Evolutionary conservation across 1,284 basidiomycete species (phyloP).

Genomic region (Rhodotorula sp.): DNA sequence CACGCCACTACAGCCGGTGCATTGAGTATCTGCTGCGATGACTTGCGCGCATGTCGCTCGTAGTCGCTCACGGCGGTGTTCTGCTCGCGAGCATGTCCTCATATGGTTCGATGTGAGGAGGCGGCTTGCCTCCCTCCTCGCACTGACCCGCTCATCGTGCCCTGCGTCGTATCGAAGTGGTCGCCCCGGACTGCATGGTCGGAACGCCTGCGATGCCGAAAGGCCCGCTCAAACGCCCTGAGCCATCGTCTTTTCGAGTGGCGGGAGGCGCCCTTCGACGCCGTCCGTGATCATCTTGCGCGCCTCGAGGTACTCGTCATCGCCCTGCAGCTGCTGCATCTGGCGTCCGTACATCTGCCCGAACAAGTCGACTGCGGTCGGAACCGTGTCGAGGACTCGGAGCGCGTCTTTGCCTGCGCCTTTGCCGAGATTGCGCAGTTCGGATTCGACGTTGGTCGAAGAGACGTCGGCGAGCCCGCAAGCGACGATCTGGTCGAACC

Average conservation of each 20-base stretch:
- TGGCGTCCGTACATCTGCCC: slow-evolving; percentile 47
- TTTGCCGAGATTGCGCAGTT: slow-evolving; percentile 12
- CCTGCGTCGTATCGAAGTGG: too few relatives aligned
- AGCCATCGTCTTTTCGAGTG: slow-evolving; percentile 14
- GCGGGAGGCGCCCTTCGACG: slow-evolving; percentile 21
- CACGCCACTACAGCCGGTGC: too few relatives aligned
- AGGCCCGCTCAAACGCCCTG: slow-evolving; percentile 9
- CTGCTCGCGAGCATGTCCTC: too few relatives aligned
- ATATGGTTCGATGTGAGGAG: too few relatives aligned
- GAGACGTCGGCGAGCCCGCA: slow-evolving; percentile 83
- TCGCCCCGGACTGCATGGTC: neutral
- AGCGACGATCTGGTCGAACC: slow-evolving; percentile 86
- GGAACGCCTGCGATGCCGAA: neutral
- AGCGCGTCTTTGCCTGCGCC: slow-evolving; percentile 15
- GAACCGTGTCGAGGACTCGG: slow-evolving; percentile 35
- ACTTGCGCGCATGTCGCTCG: too few relatives aligned
- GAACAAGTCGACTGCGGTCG: slow-evolving; percentile 41
- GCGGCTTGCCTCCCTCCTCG: too few relatives aligned
- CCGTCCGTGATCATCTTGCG: slow-evolving; percentile 27
- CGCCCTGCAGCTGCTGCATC: slow-evolving; percentile 43
- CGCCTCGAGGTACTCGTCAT: slow-evolving; percentile 40
- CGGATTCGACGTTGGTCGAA: slow-evolving; percentile 28
- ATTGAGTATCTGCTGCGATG: too few relatives aligned
- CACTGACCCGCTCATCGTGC: too few relatives aligned
- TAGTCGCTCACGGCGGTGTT: too few relatives aligned